Evolutionary conservation across 306 rosid species (phyloP).

Genomic region (Bauhinia variegata): DNA sequence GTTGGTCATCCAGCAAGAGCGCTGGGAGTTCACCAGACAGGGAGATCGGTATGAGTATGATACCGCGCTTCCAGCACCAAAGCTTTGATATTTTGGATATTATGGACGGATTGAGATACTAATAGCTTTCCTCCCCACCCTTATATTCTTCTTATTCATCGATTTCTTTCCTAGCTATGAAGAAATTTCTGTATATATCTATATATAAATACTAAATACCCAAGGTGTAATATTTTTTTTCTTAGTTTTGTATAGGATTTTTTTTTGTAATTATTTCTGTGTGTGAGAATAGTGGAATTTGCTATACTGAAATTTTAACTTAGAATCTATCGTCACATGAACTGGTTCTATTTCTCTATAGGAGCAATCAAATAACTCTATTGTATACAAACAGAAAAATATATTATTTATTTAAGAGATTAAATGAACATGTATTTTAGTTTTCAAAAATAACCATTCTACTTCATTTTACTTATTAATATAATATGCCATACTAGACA

Average conservation of each 20-base stretch:
- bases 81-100: constrained; percentile 52
- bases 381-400: too few species aligned
- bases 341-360: too few species aligned
- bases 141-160: background rate
- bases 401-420: too few species aligned
- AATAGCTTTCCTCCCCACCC: background rate
- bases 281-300: constrained; percentile 15
- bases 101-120: constrained; percentile 57
- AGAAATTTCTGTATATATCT: constrained; percentile 25
- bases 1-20: constrained; percentile 53
- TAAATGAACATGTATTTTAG: too few species aligned
- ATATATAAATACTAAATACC: background rate
- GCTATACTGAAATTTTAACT: too few species aligned
- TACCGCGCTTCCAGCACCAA: constrained; percentile 25
- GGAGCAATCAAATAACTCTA: too few species aligned
- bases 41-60: constrained; percentile 37
- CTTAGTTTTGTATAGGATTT: background rate
- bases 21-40: constrained; percentile 61
- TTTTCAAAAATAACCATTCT: too few species aligned
- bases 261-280: background rate
- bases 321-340: too few species aligned
- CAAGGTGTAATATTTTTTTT: background rate
- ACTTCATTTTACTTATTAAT: too few species aligned
- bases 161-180: background rate
- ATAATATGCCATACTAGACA: too few species aligned